Base-by-base conservation (phyloP, 139 green algal genomes). In the Zygnema cylindricum region DNA sequence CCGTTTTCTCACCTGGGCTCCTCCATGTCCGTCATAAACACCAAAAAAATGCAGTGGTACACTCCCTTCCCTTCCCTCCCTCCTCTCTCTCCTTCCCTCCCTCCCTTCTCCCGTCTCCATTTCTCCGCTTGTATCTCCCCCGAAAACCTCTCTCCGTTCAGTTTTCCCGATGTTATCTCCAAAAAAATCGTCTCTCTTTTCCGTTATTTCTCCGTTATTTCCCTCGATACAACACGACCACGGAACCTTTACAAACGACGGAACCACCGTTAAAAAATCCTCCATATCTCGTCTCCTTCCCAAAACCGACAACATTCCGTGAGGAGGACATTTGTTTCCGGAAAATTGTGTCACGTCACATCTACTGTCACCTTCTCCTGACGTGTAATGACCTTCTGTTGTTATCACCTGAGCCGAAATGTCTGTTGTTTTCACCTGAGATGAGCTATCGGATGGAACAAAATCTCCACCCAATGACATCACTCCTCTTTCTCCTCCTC, bases 1-100 rank as follows among this genome's bases (percentile, higher is more conserved):
- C 21, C 16, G 21, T 81, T 21, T 3, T 33, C 77, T 39, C 77
- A 84, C 77, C 77, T 84, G 77, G 3, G 11, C 90, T 54, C 94
- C 94, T 16, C 94, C 94, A 83, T 96, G 94, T 2, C 94, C 94
- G 75, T 96, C 94, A 86, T 95, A 96, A 16, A 96, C 94, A 11
- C 92, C 94, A 43, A 95, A 96, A 77, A 96, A 96, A 91, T 96
- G 94, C n/a, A 96, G 91, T 23, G 69, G 55, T 54, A 69, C n/a
- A 23, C 21, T 69, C 76, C 38, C 92, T 16, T 55, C 71, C 43
- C 71, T 16, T 43, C 38, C 36, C 71, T 79, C 49, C 49, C n/a
- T n/a, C 49, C 49, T 63, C 49, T 63, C 49, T 16, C 49, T 63
- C 49, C 49, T 16, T 63, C 49, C 49, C 7, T 7, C 16, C 49